Conservation (phyloP, 169 alveolate genomes). For the Eimeria mitis region DNA sequence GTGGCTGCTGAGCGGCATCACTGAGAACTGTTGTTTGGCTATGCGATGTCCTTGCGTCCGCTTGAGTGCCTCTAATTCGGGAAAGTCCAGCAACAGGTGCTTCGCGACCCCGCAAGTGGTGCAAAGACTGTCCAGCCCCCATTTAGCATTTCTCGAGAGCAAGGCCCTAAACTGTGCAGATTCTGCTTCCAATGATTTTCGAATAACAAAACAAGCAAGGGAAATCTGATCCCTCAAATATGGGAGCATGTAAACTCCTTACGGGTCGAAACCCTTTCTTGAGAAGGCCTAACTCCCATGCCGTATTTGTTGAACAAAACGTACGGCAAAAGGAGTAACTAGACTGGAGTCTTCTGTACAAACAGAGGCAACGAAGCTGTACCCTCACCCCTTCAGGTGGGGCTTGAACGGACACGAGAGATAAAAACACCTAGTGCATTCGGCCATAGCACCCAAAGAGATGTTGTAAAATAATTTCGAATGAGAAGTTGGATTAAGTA, state of each 20-base stretch:
- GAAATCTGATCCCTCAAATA: not conserved
- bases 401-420: not conserved
- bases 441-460: not conserved
- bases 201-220: not conserved
- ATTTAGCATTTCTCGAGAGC: slow-evolving; percentile 22
- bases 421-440: not conserved
- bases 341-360: not conserved
- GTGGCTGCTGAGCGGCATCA: slow-evolving; percentile 30
- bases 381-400: not conserved
- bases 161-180: not conserved
- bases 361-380: too few species aligned
- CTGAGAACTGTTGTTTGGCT: slow-evolving; percentile 27
- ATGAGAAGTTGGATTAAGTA: not conserved
- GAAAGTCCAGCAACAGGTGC: slow-evolving; percentile 17
- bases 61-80: slow-evolving; percentile 33
- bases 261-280: not conserved
- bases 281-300: not conserved
- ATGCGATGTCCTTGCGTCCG: slow-evolving; percentile 34
- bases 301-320: not conserved
- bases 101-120: slow-evolving; percentile 45
- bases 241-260: not conserved
- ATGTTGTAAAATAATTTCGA: not conserved
- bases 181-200: too few species aligned
- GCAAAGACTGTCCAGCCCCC: slow-evolving; percentile 66
- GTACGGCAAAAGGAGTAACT: not conserved